A percentile compares a stretch with the other conserved stretches of the same genome.
Conservation (phyloP, 345 rosid species). For the Laguncularia racemosa region DNA sequence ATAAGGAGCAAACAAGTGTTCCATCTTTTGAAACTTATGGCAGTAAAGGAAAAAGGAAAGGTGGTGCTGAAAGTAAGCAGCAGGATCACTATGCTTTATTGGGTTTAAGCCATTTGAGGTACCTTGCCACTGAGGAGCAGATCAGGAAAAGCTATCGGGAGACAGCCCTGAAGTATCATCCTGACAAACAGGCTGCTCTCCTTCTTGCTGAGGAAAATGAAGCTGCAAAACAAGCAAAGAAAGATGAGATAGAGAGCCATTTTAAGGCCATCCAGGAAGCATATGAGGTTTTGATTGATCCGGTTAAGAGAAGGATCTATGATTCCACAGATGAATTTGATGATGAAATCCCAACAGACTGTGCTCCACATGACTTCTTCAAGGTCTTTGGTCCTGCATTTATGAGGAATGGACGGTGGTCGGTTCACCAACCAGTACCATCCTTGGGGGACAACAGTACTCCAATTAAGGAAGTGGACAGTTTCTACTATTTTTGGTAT, state of each 20-base stretch:
- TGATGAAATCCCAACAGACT: slow-evolving; percentile 86
- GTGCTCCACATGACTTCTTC: slow-evolving; percentile 83
- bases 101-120: slow-evolving; percentile 88
- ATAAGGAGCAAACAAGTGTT: slow-evolving; percentile 48
- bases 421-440: slow-evolving; percentile 71
- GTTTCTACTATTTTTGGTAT: slow-evolving; percentile 88
- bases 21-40: slow-evolving; percentile 73
- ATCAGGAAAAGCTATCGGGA: slow-evolving; percentile 85
- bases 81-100: slow-evolving; percentile 93
- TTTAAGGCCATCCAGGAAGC: slow-evolving; percentile 94
- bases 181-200: slow-evolving; percentile 85
- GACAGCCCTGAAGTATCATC: slow-evolving; percentile 90
- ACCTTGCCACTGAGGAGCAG: slow-evolving; percentile 99
- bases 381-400: slow-evolving; percentile 98
- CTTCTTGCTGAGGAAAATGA: slow-evolving; percentile 87
- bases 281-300: slow-evolving; percentile 85
- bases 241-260: slow-evolving; percentile 83
- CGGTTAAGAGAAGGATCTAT: slow-evolving; percentile 78
- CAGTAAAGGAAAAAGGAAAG: slow-evolving; percentile 83
- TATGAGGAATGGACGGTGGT: slow-evolving; percentile 96
- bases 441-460: slow-evolving; percentile 68
- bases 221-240: slow-evolving; percentile 85
- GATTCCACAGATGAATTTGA: slow-evolving; percentile 98
- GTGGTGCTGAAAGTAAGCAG: slow-evolving; percentile 55
- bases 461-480: slow-evolving; percentile 61